phyloP scores from a whole-genome alignment of 352 stramenopile species.

The Pythium oligandrum region DNA sequence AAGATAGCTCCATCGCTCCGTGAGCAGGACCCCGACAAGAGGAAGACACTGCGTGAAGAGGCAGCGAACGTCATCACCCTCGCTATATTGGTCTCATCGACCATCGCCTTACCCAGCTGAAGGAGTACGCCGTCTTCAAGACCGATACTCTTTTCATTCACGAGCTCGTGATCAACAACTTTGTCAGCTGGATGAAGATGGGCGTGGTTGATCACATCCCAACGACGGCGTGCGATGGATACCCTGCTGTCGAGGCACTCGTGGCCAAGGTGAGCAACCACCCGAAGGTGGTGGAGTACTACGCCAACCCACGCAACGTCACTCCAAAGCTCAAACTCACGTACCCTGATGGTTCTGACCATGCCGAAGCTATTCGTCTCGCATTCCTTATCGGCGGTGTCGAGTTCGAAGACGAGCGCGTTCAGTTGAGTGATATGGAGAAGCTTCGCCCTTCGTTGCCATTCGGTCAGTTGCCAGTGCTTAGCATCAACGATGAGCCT shows the following conservation, averaged over 20 bases:
- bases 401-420: conserved; percentile 50
- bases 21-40: conserved; percentile 30
- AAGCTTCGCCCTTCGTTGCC: conserved; percentile 20
- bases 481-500: conserved; percentile 23
- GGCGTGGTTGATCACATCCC: conserved; percentile 30
- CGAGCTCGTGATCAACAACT: conserved; percentile 23
- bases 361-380: conserved; percentile 46
- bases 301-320: conserved; percentile 15
- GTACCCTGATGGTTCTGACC: conserved; percentile 45
- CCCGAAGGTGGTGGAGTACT: conserved; percentile 30
- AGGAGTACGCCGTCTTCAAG: conserved; percentile 17
- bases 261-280: conserved; percentile 20
- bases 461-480: conserved; percentile 30
- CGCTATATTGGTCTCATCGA: conserved; percentile 22
- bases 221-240: conserved; percentile 19
- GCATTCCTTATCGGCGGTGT: conserved; percentile 51
- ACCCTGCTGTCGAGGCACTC: conserved; percentile 9
- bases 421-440: conserved; percentile 25
- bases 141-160: conserved; percentile 21
- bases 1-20: conserved; percentile 17
- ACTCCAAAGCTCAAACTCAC: conserved; percentile 43
- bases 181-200: conserved; percentile 20
- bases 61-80: conserved; percentile 19
- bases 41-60: conserved; percentile 26
- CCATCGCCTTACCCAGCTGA: conserved; percentile 23